Base-by-base conservation (phyloP, 371 early-diverging fungal species). In the Actinomortierella ambigua region DNA sequence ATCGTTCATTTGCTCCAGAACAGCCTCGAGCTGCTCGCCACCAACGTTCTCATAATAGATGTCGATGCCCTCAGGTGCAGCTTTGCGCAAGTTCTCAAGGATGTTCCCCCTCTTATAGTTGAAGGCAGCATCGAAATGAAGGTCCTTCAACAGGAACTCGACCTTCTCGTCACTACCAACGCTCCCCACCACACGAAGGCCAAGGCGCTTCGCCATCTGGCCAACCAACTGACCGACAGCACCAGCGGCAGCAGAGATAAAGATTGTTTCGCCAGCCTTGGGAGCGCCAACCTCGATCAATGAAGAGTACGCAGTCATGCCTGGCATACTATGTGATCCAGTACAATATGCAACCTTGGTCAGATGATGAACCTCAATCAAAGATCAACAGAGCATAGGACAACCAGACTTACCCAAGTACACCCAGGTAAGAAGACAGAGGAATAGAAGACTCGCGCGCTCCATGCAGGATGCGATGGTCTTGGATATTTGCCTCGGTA, bases 1-100 rank as follows among this genome's bases (percentile, higher is more conserved):
- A 24, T 50, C 34, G 70, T 83, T 84, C 63, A 81, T 63, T 49
- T 65, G 39, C 18, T 63, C 55, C 23, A 89, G 60, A 0, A 80
- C 88, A 1, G 84, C 84, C 49, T 90, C 91, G 6, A 90, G 78
- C 57, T 81, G 80, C 63, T 85, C 83, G 27, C 89, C 90, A 24
- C 92, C 92, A 15, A 88, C 88, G 55, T 88, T 84, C 42, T 89
- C 88, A 78, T 81, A 90, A 77, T 86, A 87, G 55, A 85, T 84
- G 59, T 90, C 88, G 59, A 90, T 86, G 24, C 90, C 91, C 14
- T 84, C 77, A 20, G 87, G 90, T 29, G 83, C 83, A 44, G 59
- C 39, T 57, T 85, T 68, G 3, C 50, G 55, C 41, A 86, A 69
- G 18, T 76, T 68, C 1, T 77, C 79, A 18, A 61, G 66, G 6